Evolutionary conservation across 2,329 filamentous ascomycete genomes (phyloP).

Genomic region (Hypoxylon sp.): DNA sequence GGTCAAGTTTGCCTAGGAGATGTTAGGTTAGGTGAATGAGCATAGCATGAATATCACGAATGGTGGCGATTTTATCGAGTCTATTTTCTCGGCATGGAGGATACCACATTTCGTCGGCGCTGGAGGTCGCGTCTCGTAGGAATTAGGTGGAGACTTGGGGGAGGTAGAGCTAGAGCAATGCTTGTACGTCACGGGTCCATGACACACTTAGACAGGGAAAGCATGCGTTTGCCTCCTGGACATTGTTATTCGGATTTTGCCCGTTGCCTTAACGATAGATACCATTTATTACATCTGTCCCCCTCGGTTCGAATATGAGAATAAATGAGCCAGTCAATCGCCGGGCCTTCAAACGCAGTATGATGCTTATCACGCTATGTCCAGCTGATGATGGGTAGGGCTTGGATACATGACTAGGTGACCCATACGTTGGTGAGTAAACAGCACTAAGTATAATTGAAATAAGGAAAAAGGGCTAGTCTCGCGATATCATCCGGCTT

Average conservation of each 20-base stretch:
- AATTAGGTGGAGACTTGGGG: conserved; percentile 7
- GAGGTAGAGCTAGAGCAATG: conserved; percentile 15
- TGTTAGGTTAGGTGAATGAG: conserved; percentile 1
- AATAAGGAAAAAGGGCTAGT: too few relatives aligned
- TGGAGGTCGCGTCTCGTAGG: conserved; percentile 14
- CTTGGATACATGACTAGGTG: not conserved
- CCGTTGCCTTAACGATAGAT: conserved; percentile 30
- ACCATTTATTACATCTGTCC: conserved; percentile 34
- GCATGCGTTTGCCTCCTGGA: not conserved
- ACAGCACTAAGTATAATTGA: not conserved
- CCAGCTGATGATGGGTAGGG: not conserved
- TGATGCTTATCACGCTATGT: not conserved
- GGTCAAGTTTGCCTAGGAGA: conserved; percentile 70
- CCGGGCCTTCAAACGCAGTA: not conserved
- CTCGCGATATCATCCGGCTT: too few relatives aligned
- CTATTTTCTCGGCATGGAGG: conserved; percentile 14
- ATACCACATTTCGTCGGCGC: conserved; percentile 32
- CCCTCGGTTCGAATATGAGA: conserved; percentile 10
- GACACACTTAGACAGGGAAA: conserved; percentile 19
- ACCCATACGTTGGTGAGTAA: not conserved
- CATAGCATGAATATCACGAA: conserved; percentile 14
- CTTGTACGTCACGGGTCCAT: conserved; percentile 28
- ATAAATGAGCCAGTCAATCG: not conserved
- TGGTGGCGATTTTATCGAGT: conserved; percentile 5
- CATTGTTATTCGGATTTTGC: conserved; percentile 11